Base-by-base conservation (phyloP, 1,284 basidiomycete species). In the Rhodotorula sp. region DNA sequence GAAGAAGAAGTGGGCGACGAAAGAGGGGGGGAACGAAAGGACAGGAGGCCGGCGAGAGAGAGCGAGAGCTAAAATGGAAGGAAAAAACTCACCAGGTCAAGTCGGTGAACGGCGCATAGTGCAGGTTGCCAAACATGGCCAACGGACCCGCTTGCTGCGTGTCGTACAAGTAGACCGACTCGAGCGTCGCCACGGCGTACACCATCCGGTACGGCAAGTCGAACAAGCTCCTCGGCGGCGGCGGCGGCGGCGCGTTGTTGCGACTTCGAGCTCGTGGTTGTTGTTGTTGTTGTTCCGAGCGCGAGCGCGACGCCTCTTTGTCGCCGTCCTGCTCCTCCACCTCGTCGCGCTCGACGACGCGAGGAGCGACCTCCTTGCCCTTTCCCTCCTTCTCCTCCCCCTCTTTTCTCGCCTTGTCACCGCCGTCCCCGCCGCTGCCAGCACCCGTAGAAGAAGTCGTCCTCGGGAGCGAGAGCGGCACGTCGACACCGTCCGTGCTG, bases 101-200 rank as follows among this genome's bases (percentile, higher is more conserved):
- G 83, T 99, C 96, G 1, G 97, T 99, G 80, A 98, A 98, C 78
- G 95, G 92, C 72, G 97, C 93, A 80, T 97, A 99, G 83, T 99
- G 96, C 77, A 99, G 83, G 80, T 97, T 97, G 65, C 91, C 92
- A 79, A 99, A 87, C 79, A 98, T 85, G 80, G 93, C 95, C 58
- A 98, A 87, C 0, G 96, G 97, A 0, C 91, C 88, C 1, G 92
- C 87, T 83, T 99, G 96, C 82, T 99, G 96, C 5, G 96, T 98
- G 81, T 99, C 96, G 81, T 99, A 96, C 68, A 99, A 90, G 67
- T 92, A 87, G 31, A 99, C 89, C 1, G 92, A 91, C 81, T 99
- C 96, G 87, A 95, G 97, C 34, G 96, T 98, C 58, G 94, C 92
- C 15, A 99, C 92, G 0, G 97, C 94, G 80, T 92, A 99, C 57